Percentiles rank a stretch among this genome's conserved stretches.
These are phyloP conservation scores for Candida easanensis DNA, from an alignment of 805 yeast genomes.

Conservation along the genomic window DNA sequence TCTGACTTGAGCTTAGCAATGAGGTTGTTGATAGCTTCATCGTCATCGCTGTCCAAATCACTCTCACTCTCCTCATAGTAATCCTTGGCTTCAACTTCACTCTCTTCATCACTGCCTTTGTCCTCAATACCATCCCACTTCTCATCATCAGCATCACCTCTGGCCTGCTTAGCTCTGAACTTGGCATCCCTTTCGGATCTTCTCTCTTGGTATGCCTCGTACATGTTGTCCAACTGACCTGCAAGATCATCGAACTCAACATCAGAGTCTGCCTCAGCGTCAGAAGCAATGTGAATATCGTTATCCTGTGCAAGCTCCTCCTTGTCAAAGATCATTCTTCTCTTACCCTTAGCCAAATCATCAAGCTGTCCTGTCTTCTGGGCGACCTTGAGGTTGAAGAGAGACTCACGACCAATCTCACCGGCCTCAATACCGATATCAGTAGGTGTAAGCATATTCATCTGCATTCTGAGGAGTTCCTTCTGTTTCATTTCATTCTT, in stretches of 20 bases:
- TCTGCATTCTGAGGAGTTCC: conserved; percentile 87
- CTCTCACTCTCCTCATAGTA: conserved; percentile 37
- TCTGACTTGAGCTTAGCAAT: conserved; percentile 56
- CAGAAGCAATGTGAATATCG: conserved; percentile 55
- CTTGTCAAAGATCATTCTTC: conserved; percentile 53
- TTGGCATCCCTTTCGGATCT: conserved; percentile 69
- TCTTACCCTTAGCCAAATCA: conserved; percentile 74
- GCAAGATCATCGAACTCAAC: conserved; percentile 71
- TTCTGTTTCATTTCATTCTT: conserved; percentile 82
- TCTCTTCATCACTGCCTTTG: conserved; percentile 36
- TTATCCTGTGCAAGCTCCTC: conserved; percentile 53
- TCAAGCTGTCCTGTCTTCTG: conserved; percentile 81
- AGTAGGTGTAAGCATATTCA: conserved; percentile 91
- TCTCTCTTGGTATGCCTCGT: conserved; percentile 62
- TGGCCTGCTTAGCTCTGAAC: conserved; percentile 62
- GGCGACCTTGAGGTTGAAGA: conserved; percentile 82
- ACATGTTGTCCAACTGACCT: conserved; percentile 80
- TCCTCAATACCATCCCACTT: conserved; percentile 75
- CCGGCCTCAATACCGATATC: conserved; percentile 95
- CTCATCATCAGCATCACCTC: conserved; percentile 76
- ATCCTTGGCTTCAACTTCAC: conserved; percentile 36
- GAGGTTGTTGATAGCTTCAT: conserved; percentile 60
- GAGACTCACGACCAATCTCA: conserved; percentile 68
- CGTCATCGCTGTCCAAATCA: conserved; percentile 60
- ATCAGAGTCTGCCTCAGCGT: conserved; percentile 37